These are phyloP conservation scores for Jimgerdemannia lactiflua DNA, from an alignment of 192 early-diverging fungal genomes.

Conservation along the genomic window DNA sequence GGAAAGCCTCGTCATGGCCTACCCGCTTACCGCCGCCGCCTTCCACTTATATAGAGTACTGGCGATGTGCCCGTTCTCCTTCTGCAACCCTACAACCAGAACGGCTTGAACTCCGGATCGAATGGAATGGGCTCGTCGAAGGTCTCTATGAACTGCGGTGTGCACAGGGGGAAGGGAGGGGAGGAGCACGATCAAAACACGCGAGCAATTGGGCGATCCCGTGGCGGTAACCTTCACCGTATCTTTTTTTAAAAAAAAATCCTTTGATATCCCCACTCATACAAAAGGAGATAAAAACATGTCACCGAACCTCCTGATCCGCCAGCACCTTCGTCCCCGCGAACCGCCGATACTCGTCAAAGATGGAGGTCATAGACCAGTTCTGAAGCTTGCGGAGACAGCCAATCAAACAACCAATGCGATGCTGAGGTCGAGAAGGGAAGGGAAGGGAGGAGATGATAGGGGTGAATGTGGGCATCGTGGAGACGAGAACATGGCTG, in stretches of 20 bases:
- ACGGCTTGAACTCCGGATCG: not conserved
- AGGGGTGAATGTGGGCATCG: slow-evolving; percentile 1
- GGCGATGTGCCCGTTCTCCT: no score
- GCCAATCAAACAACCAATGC: slow-evolving; percentile 92
- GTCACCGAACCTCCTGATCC: not conserved
- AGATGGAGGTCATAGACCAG: slow-evolving; percentile 96
- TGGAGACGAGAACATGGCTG: not conserved
- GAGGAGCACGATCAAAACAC: not conserved
- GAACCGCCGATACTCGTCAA: slow-evolving; percentile 74
- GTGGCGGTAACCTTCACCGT: not conserved
- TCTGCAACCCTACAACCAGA: not conserved
- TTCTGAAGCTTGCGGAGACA: slow-evolving; percentile 91
- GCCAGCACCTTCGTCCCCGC: not conserved
- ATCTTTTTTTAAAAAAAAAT: no score
- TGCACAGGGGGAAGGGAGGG: not conserved
- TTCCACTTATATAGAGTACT: no score
- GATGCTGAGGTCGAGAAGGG: slow-evolving; percentile 49
- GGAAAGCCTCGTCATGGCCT: no score
- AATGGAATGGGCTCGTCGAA: not conserved
- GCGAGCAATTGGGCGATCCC: not conserved
- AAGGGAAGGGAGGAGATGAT: no score
- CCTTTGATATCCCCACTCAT: no score
- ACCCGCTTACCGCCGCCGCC: no score
- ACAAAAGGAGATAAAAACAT: no score
- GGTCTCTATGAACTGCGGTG: not conserved